Base-by-base conservation (phyloP, 2,329 filamentous ascomycete species). In the Alternaria alternata region DNA sequence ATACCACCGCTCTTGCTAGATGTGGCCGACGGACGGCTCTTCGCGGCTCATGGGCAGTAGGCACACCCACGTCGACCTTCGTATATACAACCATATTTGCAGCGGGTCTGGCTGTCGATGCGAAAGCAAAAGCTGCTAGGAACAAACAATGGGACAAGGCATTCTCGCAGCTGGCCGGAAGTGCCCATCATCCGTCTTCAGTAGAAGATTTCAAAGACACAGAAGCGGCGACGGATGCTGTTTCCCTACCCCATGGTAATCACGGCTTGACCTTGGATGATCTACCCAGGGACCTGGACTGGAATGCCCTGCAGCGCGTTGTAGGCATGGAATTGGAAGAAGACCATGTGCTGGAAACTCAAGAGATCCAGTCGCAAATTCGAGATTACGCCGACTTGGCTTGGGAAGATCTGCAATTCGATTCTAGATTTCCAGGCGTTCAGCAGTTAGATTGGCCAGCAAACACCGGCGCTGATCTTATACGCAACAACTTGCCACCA, bases 21-120 rank as follows among this genome's bases (percentile, higher is more conserved):
- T 84, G 83, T 71, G 77, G 83, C 54, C 84, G 86, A 44, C 84
- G 83, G 41, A 79, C 81, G 22, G 79, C 82, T 32, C 75, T 82
- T 52, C 83, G 81, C 69, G 83, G 84, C 54, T 84, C 83, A 65
- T 76, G 83, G 82, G 81, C 41, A 76, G 82, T 70, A 79, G 84
- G 77, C 81, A 88, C 78, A 64, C 88, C 61, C 83, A 89, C 72
- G 3, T 79, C 79, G 34, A 91, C 89, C 24, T 86, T 89, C 39
- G 86, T 85, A 74, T 92, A 91, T 71, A 89, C 89, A 26, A 86
- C 88, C 34, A 85, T 90, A 54, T 86, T 91, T 69, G 89, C 87
- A 5, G 86, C 87, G 2, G 89, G 88, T 2, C 84, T 88, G 11
- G 80, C 90, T 3, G 80, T 86, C 30, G 90, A 93, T 74, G 85